Base-by-base conservation (phyloP, 2,329 filamentous ascomycete species). In the Ophioceras dolichostomum region DNA sequence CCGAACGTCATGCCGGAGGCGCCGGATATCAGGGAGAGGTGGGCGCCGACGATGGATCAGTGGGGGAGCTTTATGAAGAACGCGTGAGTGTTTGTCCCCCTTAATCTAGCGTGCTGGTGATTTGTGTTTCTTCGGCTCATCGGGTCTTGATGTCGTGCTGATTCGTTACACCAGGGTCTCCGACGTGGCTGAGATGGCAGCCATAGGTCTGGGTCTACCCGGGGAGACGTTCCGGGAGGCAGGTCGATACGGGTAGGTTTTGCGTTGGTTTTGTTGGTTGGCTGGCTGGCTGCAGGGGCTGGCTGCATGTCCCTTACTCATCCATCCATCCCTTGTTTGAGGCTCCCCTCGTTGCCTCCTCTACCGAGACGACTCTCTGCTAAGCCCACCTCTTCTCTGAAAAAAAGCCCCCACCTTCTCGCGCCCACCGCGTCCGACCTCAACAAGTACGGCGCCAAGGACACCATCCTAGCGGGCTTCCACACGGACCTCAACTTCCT, bases 401-500 rank as follows among this genome's bases (percentile, higher is more conserved):
- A 13, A 10, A 24, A 10, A 33, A 72, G 70, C n/a, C 71, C 73
- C 3, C 73, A 77, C 45, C 65, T 76, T 32, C 67, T 77, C 13
- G 73, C 73, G 1, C 73, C 73, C 0, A 77, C 73, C 2, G 70
- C 73, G 1, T 76, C 72, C 0, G 69, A 77, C 49, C 64, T 77
- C 10, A 38, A 43, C 10, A 70, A 65, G 40, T 73, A 75, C 56
- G 68, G 67, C 33, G 34, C 52, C 3, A 57, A 61, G 36, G 64
- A 75, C 57, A 76, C 70, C 35, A 76, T 77, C 48, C 65, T 77
- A 13, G 73, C 73, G 13, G 73, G 73, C 28, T 77, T 77, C 59
- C 73, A 77, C 53, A 76, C 73, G 1, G 73, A 77, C 48, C 68
- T 77, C 40, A 77, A 77, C 62, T 77, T 76, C 52, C 62, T 77